Percentiles rank a stretch among this genome's conserved stretches.
These are phyloP conservation scores for Begonia masoniana DNA, from an alignment of 306 rosid species.

Conservation along the genomic window DNA sequence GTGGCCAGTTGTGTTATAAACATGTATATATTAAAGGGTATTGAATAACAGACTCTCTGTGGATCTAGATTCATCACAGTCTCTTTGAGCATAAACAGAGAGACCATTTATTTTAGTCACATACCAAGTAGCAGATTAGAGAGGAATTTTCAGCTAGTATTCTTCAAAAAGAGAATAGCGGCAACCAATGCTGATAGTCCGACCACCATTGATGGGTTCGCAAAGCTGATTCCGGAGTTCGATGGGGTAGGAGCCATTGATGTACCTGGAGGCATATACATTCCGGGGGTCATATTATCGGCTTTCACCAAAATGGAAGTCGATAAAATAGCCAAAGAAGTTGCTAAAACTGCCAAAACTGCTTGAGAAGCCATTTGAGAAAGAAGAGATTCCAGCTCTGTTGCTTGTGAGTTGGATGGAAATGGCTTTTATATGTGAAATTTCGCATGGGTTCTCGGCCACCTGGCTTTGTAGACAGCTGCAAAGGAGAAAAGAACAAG, in stretches of 20 bases:
- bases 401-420: not conserved
- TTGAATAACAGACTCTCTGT: too few relatives aligned
- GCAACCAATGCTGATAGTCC: not conserved
- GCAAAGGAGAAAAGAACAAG: not conserved
- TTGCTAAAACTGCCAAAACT: slow-evolving; percentile 15
- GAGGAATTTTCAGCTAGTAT: not conserved
- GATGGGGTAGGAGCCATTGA: slow-evolving; percentile 10
- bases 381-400: not conserved
- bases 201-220: slow-evolving; percentile 13
- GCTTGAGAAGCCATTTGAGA: slow-evolving; percentile 26
- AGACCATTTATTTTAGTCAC: too few relatives aligned
- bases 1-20: too few relatives aligned
- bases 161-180: not conserved
- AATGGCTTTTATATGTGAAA: not conserved
- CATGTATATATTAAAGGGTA: too few relatives aligned
- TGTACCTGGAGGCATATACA: not conserved
- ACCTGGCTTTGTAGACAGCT: not conserved
- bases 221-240: slow-evolving; percentile 11
- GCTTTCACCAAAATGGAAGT: slow-evolving; percentile 22
- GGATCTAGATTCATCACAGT: too few relatives aligned
- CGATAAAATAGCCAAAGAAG: slow-evolving; percentile 19
- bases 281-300: not conserved
- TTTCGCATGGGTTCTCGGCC: not conserved
- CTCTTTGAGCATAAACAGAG: too few relatives aligned
- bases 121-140: not conserved